A percentile compares a stretch with the other conserved stretches of the same genome.
phyloP scores from a whole-genome alignment of 140 eudicot genomes.

The Stevia rebaudiana region DNA sequence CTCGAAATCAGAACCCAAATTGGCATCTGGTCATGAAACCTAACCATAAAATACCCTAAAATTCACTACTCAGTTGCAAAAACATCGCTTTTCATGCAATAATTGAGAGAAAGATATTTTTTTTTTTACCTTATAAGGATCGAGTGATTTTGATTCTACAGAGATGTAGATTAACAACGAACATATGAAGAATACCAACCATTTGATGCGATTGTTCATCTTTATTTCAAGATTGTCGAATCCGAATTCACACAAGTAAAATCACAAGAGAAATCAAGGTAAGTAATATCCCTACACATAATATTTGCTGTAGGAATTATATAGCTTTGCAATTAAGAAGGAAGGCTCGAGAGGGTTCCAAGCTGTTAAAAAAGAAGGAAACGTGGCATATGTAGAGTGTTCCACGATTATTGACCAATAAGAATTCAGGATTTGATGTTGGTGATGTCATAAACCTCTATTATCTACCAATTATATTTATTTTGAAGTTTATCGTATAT shows the following conservation, averaged over 20 bases:
- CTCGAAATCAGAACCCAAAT: conserved; percentile 11
- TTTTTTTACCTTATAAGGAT: conserved; percentile 69
- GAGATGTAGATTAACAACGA: conserved; percentile 23
- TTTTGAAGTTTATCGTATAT: too few species aligned
- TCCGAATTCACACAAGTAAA: not conserved
- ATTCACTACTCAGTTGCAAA: not conserved
- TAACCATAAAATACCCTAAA: not conserved
- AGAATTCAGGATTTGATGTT: conserved; percentile 26
- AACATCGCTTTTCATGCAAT: not conserved
- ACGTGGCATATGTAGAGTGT: conserved; percentile 25
- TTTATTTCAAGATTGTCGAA: not conserved
- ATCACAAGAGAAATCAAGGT: conserved; percentile 5
- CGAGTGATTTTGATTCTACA: conserved; percentile 49
- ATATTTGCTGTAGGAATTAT: not conserved
- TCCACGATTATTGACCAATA: conserved; percentile 28
- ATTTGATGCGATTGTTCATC: conserved; percentile 18
- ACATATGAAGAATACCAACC: conserved; percentile 13
- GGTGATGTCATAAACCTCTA: not conserved
- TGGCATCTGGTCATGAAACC: conserved; percentile 5
- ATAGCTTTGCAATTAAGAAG: conserved; percentile 23
- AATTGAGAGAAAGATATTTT: not conserved
- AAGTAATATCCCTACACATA: not conserved
- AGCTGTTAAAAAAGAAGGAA: not conserved
- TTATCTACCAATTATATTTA: too few species aligned
- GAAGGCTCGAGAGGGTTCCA: conserved; percentile 30